A percentile compares a stretch with the other conserved stretches of the same genome.
phyloP scores from a whole-genome alignment of 257 asterid genomes.

The Linaria vulgaris region DNA sequence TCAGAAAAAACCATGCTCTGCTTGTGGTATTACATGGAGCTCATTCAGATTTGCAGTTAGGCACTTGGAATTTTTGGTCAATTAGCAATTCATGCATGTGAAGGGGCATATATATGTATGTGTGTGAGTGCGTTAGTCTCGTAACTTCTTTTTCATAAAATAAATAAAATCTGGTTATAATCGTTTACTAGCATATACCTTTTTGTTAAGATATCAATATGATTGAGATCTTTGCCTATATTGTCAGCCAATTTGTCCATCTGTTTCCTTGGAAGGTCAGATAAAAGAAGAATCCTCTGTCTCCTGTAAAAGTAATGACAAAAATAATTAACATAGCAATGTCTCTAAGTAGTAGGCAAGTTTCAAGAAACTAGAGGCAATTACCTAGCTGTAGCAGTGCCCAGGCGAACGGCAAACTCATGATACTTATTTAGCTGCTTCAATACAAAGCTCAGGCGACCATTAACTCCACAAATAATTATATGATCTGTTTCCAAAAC shows the following conservation, averaged over 20 bases:
- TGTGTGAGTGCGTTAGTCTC: not conserved
- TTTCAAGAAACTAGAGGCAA: conserved; percentile 5
- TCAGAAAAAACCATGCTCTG: not conserved
- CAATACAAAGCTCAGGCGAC: conserved; percentile 74
- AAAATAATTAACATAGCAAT: conserved; percentile 25
- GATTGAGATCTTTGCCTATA: conserved; percentile 83
- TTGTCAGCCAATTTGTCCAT: conserved; percentile 83
- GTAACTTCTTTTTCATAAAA: not conserved
- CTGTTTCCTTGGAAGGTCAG: conserved; percentile 97
- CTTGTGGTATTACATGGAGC: not conserved
- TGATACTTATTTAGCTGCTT: conserved; percentile 95
- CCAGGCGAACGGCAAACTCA: conserved; percentile 85
- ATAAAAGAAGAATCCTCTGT: conserved; percentile 84
- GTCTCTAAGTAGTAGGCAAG: not conserved
- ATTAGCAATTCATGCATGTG: conserved; percentile 1
- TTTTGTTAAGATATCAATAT: conserved; percentile 81
- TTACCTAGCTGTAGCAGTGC: conserved; percentile 94
- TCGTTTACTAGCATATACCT: conserved; percentile 47
- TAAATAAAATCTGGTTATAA: not conserved
- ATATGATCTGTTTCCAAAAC: conserved; percentile 89
- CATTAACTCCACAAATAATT: conserved; percentile 84
- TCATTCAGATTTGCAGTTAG: conserved; percentile 10
- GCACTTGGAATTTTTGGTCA: not conserved
- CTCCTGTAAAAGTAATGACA: conserved; percentile 50
- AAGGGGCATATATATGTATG: not conserved